Conservation (phyloP, 768 basidiomycete genomes). For the Suillus bovinus region DNA sequence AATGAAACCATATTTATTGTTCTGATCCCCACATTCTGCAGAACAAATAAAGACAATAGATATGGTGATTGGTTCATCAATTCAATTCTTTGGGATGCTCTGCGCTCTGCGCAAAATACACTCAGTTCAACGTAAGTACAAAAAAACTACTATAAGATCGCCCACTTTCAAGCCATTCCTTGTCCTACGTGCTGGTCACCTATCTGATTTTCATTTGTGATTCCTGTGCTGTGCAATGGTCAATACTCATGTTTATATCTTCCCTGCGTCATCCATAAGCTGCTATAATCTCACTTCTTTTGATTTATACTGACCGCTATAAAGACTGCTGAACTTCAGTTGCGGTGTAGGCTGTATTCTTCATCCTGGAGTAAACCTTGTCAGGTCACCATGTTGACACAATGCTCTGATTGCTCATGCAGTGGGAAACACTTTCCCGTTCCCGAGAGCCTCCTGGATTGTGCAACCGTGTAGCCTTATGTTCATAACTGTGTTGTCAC, state of each 20-base stretch:
- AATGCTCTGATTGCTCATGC: not conserved
- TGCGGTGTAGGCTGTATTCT: constrained; percentile 10
- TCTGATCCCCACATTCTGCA: not conserved
- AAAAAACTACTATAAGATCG: not conserved
- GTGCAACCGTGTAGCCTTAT: not conserved
- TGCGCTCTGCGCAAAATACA: not conserved
- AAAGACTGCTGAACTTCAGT: constrained; percentile 3
- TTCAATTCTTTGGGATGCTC: not conserved
- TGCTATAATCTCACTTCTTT: not conserved
- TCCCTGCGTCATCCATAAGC: not conserved
- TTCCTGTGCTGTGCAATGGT: not conserved
- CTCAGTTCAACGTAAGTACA: not conserved
- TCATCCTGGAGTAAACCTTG: not conserved
- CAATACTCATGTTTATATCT: not conserved
- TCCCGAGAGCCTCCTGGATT: constrained; percentile 9
- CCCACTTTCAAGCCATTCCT: not conserved
- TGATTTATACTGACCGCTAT: not conserved
- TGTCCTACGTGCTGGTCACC: not conserved
- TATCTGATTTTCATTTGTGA: not conserved
- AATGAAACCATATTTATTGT: not conserved
- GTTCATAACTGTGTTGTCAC: not conserved
- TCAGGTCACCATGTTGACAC: constrained; percentile 8
- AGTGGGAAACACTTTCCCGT: constrained; percentile 5
- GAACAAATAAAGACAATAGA: not conserved
- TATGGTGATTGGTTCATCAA: not conserved